Evolutionary conservation across 2,329 filamentous ascomycete species (phyloP).

Genomic region (Trichoderma sp.): DNA sequence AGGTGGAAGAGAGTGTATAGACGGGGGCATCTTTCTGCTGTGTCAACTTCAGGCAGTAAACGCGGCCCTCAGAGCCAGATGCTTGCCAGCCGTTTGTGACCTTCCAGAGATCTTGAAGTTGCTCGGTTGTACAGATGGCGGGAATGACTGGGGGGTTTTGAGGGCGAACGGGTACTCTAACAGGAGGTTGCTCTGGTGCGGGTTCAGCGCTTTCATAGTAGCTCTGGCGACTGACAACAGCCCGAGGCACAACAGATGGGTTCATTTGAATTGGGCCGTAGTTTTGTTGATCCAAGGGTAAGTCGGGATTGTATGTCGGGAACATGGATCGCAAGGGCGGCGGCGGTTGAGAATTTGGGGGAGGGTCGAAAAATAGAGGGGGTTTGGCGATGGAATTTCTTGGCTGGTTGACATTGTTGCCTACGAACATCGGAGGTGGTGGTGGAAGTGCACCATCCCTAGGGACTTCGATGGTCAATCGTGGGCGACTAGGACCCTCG

Average conservation of each 20-base stretch:
- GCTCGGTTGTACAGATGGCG: conserved; percentile 55
- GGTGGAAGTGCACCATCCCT: conserved; percentile 52
- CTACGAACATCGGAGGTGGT: conserved; percentile 49
- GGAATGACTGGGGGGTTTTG: conserved; percentile 46
- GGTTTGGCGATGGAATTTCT: conserved; percentile 58
- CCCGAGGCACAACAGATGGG: conserved; percentile 61
- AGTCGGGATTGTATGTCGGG: conserved; percentile 66
- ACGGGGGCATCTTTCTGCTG: conserved; percentile 60
- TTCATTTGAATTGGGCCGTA: conserved; percentile 68
- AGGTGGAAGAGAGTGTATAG: conserved; percentile 61
- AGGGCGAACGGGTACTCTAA: conserved; percentile 32
- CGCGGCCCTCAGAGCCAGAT: conserved; percentile 55
- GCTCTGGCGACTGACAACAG: conserved; percentile 63
- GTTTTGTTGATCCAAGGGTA: conserved; percentile 64
- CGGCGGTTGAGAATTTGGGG: conserved; percentile 33
- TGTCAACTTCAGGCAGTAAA: conserved; percentile 58
- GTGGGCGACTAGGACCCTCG: conserved; percentile 24
- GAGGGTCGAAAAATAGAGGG: conserved; percentile 40
- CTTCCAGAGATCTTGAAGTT: conserved; percentile 66
- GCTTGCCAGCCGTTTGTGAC: conserved; percentile 69
- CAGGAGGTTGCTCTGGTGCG: conserved; percentile 17
- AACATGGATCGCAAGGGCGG: conserved; percentile 67
- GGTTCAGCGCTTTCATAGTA: conserved; percentile 41
- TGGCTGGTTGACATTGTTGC: conserved; percentile 49
- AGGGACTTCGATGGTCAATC: conserved; percentile 43